phyloP scores from a whole-genome alignment of 768 basidiomycete species.

The Lactifluus echinatus region DNA sequence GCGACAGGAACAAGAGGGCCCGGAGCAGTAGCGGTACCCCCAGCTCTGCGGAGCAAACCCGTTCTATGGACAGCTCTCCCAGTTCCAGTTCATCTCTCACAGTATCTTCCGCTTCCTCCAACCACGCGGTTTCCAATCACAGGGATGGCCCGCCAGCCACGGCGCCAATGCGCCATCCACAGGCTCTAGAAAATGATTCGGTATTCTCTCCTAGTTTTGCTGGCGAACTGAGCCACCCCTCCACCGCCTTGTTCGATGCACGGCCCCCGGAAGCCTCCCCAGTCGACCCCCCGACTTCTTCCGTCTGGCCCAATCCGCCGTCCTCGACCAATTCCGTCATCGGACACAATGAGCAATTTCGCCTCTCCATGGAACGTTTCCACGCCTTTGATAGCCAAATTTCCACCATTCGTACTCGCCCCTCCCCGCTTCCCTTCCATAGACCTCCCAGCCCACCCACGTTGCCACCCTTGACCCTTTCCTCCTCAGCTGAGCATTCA shows the following conservation, averaged over 20 bases:
- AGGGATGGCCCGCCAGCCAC: slow-evolving; percentile 1
- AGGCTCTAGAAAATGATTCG: not conserved
- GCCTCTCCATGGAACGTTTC: slow-evolving; percentile 21
- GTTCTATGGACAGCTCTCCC: slow-evolving; percentile 7
- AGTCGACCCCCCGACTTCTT: not conserved
- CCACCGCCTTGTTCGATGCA: not conserved
- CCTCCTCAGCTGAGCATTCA: slow-evolving; percentile 10
- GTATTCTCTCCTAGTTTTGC: not conserved
- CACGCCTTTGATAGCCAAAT: slow-evolving; percentile 22
- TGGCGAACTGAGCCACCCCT: not conserved
- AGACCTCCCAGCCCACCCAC: slow-evolving; percentile 4
- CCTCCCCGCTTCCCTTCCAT: slow-evolving; percentile 10
- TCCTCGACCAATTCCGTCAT: not conserved
- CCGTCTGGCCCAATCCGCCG: not conserved
- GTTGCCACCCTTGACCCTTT: slow-evolving; percentile 19
- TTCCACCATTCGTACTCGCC: slow-evolving; percentile 17
- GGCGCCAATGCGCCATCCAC: not conserved
- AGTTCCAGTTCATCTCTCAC: slow-evolving; percentile 10
- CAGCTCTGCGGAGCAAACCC: slow-evolving; percentile 7
- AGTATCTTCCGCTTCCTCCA: slow-evolving; percentile 1
- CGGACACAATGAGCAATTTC: slow-evolving; percentile 19
- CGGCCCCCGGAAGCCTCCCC: not conserved
- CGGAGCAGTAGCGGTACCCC: slow-evolving; percentile 17
- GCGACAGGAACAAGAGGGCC: slow-evolving; percentile 19
- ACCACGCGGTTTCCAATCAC: slow-evolving; percentile 1